These are phyloP conservation scores for Xenosphaeropsis pyriputrescens DNA, from an alignment of 2,329 filamentous ascomycete genomes.

Conservation along the genomic window DNA sequence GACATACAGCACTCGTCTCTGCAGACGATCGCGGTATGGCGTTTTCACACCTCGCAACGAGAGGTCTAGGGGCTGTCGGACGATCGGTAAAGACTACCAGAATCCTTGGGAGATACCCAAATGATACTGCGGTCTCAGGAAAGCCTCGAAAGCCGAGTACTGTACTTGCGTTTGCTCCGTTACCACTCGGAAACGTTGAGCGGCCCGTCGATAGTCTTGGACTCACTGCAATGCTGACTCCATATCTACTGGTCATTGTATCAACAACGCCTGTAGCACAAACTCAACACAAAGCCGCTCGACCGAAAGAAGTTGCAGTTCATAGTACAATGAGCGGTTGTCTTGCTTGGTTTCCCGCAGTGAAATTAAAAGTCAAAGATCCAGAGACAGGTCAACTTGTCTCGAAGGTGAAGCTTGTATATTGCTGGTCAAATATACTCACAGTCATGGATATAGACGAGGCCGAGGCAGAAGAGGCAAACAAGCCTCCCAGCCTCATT, in stretches of 20 bases:
- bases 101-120: constrained; percentile 82
- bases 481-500: constrained; percentile 62
- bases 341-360: constrained; percentile 92
- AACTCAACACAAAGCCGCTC: constrained; percentile 84
- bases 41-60: constrained; percentile 88
- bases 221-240: constrained; percentile 86
- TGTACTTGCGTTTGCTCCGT: constrained; percentile 76
- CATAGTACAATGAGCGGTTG: constrained; percentile 91
- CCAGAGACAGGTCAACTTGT: constrained; percentile 49
- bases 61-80: constrained; percentile 76
- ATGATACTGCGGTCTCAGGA: constrained; percentile 41
- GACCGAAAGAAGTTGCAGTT: constrained; percentile 79
- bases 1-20: constrained; percentile 88
- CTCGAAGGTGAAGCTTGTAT: constrained; percentile 78
- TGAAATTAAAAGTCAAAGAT: constrained; percentile 71
- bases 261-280: constrained; percentile 94
- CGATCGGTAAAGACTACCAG: constrained; percentile 79
- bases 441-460: constrained; percentile 85
- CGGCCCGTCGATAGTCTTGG: constrained; percentile 78
- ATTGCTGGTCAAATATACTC: constrained; percentile 97
- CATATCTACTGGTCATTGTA: constrained; percentile 89
- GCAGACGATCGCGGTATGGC: constrained; percentile 95
- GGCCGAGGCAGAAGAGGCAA: constrained; percentile 48
- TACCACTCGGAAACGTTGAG: constrained; percentile 90
- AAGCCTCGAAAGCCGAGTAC: constrained; percentile 81